Percentiles rank a stretch among this genome's conserved stretches.
Evolutionary conservation across 192 early-diverging fungal species (phyloP).

Genomic region (Phlyctochytrium planicorne): DNA sequence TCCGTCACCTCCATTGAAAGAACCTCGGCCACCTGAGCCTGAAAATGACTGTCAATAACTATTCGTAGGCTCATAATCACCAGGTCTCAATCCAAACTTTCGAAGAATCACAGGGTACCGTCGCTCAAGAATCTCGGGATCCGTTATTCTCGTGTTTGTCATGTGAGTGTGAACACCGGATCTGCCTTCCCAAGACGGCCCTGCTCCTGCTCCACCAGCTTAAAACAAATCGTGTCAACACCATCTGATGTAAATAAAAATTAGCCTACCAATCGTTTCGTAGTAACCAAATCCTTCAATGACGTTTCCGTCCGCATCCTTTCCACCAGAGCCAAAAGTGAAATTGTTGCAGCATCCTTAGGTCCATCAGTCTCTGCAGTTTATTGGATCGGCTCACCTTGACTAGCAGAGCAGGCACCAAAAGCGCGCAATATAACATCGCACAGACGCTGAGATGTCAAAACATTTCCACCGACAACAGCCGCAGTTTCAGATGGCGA

Average conservation of each 20-base stretch:
- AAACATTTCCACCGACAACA: slow-evolving; percentile 96
- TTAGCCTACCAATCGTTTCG: slow-evolving; percentile 80
- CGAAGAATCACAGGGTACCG: slow-evolving; percentile 87
- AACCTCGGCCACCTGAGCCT: slow-evolving; percentile 78
- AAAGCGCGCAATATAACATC: slow-evolving; percentile 93
- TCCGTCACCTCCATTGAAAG: slow-evolving; percentile 81
- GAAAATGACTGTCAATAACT: background rate
- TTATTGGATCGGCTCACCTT: slow-evolving; percentile 35
- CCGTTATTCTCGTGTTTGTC: slow-evolving; percentile 98
- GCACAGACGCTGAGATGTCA: slow-evolving; percentile 89
- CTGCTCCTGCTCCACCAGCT: slow-evolving; percentile 77
- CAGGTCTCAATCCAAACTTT: slow-evolving; percentile 68
- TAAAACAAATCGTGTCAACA: background rate
- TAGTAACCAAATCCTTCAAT: slow-evolving; percentile 97
- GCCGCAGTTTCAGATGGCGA: slow-evolving; percentile 79
- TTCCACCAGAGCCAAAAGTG: slow-evolving; percentile 83
- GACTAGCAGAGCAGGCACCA: slow-evolving; percentile 84
- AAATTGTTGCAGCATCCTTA: slow-evolving; percentile 89
- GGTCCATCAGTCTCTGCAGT: slow-evolving; percentile 22
- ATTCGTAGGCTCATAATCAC: background rate
- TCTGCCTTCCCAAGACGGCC: slow-evolving; percentile 85
- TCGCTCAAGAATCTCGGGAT: slow-evolving; percentile 92
- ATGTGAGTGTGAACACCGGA: slow-evolving; percentile 74
- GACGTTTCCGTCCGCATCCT: too few species aligned
- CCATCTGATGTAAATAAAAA: too few species aligned